Base-by-base conservation (phyloP, 1,284 basidiomycete species). In the Sphaerobolus stellatus region DNA sequence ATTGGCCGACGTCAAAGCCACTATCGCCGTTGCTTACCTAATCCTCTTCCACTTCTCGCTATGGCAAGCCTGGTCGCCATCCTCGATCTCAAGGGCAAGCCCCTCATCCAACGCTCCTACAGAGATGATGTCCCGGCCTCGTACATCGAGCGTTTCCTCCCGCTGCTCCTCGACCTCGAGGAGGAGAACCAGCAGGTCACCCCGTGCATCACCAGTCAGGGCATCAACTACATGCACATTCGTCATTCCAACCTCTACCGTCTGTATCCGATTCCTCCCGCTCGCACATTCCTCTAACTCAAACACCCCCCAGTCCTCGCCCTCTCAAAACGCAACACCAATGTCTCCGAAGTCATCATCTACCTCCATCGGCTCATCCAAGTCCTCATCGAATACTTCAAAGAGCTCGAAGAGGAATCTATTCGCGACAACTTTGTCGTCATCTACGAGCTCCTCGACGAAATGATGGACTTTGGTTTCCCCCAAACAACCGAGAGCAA, bases 391-490 rank as follows among this genome's bases (percentile, higher is more conserved):
- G 97, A 98, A 69, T 99, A 99, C 80, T 99, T 99, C 79, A 98
- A 98, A 73, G 95, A 98, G 71, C 84, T 99, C 18, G 97, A 99
- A 71, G 97, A 99, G 67, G 97, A 99, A 75, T 96, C 92, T 34
- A 98, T 99, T 69, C 82, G 96, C 16, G 97, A 99, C 74, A 99
- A 99, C 72, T 98, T 98, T 70, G 94, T 97, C 51, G 95, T 97
- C 70, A 96, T 98, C 52, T 97, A 95, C 70, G 94, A 97, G 69
- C 83, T 99, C 49, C 82, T 99, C 75, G 97, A 99, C 68, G 96
- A 99, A 78, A 98, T 99, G 94, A 98, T 99, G 95, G 96, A 99
- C 76, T 99, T 98, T 75, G 97, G 97, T 13, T 98, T 93, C 70
- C 96, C 96, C 0, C 97, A 99, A 72, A 99, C 97, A 27, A 99